Conservation (phyloP, 768 basidiomycete genomes). For the Phaeotremella fagi region DNA sequence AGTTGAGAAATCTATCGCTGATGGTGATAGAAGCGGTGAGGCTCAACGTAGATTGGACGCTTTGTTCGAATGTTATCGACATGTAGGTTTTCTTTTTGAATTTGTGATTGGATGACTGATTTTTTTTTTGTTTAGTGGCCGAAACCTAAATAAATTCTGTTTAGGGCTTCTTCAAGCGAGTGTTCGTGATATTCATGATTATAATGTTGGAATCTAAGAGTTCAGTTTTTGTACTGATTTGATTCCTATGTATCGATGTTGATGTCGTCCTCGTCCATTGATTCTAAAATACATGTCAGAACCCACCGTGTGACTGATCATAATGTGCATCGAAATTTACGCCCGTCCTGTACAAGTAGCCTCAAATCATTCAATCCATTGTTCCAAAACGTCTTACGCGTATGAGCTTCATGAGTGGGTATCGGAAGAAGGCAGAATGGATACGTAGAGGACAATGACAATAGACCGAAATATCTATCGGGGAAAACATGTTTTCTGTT, state of each 20-base stretch:
- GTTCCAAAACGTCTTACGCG: no score
- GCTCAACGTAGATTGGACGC: not conserved
- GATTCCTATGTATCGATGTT: not conserved
- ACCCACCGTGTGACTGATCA: not conserved
- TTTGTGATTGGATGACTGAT: not conserved
- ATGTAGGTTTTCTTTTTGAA: not conserved
- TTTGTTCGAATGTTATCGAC: not conserved
- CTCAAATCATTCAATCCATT: no score
- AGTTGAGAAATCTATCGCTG: not conserved
- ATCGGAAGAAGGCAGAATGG: no score
- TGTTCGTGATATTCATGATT: not conserved
- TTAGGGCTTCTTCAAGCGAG: not conserved
- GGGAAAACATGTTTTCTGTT: no score
- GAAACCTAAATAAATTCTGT: conserved; percentile 1
- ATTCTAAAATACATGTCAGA: not conserved
- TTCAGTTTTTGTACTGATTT: no score
- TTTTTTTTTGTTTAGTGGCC: not conserved
- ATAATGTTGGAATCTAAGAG: not conserved
- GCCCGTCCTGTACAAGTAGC: no score
- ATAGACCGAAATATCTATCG: no score
- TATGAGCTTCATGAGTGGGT: no score
- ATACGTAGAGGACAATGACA: no score
- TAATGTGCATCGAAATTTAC: not conserved
- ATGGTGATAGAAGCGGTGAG: not conserved
- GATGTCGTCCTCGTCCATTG: no score